These are phyloP conservation scores for Aspergillus avenaceus DNA, from an alignment of 495 filamentous ascomycete species.

Conservation along the genomic window DNA sequence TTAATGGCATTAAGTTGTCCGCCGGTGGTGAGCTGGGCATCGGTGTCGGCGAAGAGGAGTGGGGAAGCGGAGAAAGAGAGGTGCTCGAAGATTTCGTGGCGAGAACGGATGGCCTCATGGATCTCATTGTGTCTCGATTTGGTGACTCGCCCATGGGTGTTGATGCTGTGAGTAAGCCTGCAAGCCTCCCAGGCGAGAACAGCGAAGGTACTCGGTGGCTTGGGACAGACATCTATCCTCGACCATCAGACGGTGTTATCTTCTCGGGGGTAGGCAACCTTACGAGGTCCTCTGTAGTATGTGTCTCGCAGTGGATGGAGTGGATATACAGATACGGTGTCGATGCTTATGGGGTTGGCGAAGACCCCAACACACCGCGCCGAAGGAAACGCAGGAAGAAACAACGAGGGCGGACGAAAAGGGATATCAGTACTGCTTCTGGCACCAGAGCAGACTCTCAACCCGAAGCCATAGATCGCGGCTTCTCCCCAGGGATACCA, in stretches of 20 bases:
- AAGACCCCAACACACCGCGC: conserved; percentile 61
- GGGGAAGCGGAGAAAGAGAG: conserved; percentile 86
- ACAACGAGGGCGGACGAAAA: conserved; percentile 14
- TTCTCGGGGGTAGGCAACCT: conserved; percentile 75
- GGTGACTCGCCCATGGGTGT: conserved; percentile 45
- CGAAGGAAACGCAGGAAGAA: conserved; percentile 35
- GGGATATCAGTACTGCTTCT: neutral
- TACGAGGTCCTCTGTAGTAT: conserved; percentile 57
- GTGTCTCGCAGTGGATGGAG: conserved; percentile 78
- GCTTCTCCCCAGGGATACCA: conserved; percentile 39
- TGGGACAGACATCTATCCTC: conserved; percentile 57
- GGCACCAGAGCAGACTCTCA: conserved; percentile 8
- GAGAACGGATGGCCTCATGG: conserved; percentile 64
- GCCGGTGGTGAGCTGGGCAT: conserved; percentile 88
- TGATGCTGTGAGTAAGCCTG: conserved; percentile 7
- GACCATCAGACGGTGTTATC: conserved; percentile 71
- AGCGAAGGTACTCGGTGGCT: conserved; percentile 50
- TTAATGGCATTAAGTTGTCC: conserved; percentile 83
- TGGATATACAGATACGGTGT: conserved; percentile 74
- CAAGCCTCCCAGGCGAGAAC: neutral
- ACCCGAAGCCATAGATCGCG: conserved; percentile 20
- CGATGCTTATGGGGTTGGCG: conserved; percentile 72
- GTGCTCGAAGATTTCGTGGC: conserved; percentile 80
- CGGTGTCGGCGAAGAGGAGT: conserved; percentile 90
- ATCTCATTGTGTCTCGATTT: conserved; percentile 82